These are phyloP conservation scores for Monosporozyma aquatica DNA, from an alignment of 805 yeast species.

Conservation along the genomic window DNA sequence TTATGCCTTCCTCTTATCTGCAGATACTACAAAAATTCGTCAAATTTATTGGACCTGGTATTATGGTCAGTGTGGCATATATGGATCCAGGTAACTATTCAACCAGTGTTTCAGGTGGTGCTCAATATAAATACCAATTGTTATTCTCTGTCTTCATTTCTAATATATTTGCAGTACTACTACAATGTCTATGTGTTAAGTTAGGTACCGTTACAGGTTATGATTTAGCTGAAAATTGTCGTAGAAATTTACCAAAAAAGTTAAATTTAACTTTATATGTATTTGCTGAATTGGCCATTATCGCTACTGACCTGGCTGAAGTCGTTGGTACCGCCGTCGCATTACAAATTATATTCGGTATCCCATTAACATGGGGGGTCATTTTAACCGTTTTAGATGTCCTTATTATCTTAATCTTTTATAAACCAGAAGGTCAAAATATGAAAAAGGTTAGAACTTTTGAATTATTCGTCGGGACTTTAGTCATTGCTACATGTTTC, in stretches of 20 bases:
- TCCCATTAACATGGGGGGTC: conserved; percentile 72
- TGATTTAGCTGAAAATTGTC: conserved; percentile 82
- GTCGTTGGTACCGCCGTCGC: conserved; percentile 91
- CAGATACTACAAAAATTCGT: conserved; percentile 37
- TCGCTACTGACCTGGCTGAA: conserved; percentile 89
- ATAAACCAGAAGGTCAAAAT: conserved; percentile 65
- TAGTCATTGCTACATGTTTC: conserved; percentile 64
- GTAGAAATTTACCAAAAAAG: conserved; percentile 57
- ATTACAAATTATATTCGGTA: conserved; percentile 60
- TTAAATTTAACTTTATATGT: conserved; percentile 52
- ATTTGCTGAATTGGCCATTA: conserved; percentile 77
- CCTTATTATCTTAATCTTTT: conserved; percentile 64
- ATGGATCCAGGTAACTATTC: conserved; percentile 98
- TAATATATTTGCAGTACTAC: conserved; percentile 74
- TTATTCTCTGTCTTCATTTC: conserved; percentile 74
- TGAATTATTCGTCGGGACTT: conserved; percentile 61
- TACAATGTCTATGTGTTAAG: conserved; percentile 82
- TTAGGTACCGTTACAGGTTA: conserved; percentile 90
- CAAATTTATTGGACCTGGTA: conserved; percentile 81
- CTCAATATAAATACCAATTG: conserved; percentile 69
- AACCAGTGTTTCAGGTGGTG: conserved; percentile 87
- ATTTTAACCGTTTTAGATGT: conserved; percentile 76
- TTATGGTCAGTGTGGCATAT: conserved; percentile 92
- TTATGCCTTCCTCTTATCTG: too few species aligned
- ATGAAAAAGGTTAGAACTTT: conserved; percentile 67